A percentile compares a stretch with the other conserved stretches of the same genome.
Evolutionary conservation across 805 yeast species (phyloP).

Genomic region (Candida berthetii): DNA sequence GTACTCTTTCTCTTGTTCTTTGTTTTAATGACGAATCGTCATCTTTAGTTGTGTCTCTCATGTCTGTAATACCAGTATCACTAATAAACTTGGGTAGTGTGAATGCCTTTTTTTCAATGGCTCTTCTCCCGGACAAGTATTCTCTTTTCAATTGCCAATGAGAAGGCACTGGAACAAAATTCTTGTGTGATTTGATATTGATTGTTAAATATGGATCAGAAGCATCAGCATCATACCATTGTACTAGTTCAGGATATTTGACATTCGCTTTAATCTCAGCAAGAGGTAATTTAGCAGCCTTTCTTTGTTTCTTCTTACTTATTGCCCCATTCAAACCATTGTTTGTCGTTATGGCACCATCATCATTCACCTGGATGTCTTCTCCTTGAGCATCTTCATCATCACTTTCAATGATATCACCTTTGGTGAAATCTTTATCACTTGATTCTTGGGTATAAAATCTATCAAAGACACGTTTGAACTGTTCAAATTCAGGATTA

Average conservation of each 20-base stretch:
- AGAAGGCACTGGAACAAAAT: slow-evolving; percentile 68
- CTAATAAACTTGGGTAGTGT: slow-evolving; percentile 71
- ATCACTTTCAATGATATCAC: slow-evolving; percentile 25
- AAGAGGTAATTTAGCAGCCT: slow-evolving; percentile 52
- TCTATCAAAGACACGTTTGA: slow-evolving; percentile 26
- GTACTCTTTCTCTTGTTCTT: slow-evolving; percentile 74
- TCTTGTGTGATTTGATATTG: slow-evolving; percentile 55
- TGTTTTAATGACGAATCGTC: slow-evolving; percentile 58
- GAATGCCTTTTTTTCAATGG: slow-evolving; percentile 65
- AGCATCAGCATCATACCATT: slow-evolving; percentile 86
- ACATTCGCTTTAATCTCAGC: slow-evolving; percentile 60
- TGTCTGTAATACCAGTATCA: slow-evolving; percentile 81
- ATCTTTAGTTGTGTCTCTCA: slow-evolving; percentile 58
- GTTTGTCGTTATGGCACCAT: slow-evolving; percentile 8
- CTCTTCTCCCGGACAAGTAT: slow-evolving; percentile 59
- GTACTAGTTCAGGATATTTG: slow-evolving; percentile 64
- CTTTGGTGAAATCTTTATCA: slow-evolving; percentile 15
- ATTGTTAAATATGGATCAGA: slow-evolving; percentile 66
- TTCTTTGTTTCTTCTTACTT: slow-evolving; percentile 46
- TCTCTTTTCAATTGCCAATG: slow-evolving; percentile 85
- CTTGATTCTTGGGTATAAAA: slow-evolving; percentile 21
- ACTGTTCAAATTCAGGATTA: slow-evolving; percentile 27
- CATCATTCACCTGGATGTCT: slow-evolving; percentile 12
- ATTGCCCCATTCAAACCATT: slow-evolving; percentile 19
- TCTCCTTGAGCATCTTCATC: slow-evolving; percentile 13